phyloP scores from a whole-genome alignment of 2,329 filamentous ascomycete genomes.

The Alternaria arbusti region DNA sequence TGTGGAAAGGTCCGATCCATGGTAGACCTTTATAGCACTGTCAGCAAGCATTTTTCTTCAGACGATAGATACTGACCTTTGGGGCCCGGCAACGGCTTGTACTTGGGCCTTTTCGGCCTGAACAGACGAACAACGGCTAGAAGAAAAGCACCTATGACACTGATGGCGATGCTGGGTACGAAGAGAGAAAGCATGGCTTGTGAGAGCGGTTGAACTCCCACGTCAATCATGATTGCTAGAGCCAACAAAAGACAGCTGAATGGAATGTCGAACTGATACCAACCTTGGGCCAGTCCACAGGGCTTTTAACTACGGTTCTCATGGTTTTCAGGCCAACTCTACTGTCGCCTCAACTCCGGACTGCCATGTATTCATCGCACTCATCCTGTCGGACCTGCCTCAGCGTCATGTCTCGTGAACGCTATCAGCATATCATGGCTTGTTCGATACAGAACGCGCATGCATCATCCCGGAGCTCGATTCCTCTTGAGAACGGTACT shows the following conservation, averaged over 20 bases:
- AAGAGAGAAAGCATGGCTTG: neutral
- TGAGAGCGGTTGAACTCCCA: neutral
- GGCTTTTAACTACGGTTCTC: neutral
- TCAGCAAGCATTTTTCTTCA: neutral
- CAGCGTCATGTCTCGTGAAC: neutral
- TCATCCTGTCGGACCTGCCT: neutral
- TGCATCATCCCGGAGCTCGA: neutral
- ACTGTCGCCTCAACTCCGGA: neutral
- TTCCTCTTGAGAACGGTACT: neutral
- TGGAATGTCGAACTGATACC: neutral
- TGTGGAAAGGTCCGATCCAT: constrained; percentile 1
- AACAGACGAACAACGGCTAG: neutral
- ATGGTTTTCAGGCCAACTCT: neutral
- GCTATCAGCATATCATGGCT: neutral
- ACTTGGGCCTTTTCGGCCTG: neutral
- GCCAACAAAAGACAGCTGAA: neutral
- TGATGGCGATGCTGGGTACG: neutral
- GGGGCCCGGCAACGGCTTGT: neutral
- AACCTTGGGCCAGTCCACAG: neutral
- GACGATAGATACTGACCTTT: neutral
- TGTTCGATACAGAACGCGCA: neutral
- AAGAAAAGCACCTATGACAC: constrained; percentile 3
- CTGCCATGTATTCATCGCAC: neutral
- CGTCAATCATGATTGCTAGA: neutral
- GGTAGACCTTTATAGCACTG: neutral